phyloP scores from a whole-genome alignment of 2,329 filamentous ascomycete genomes.

The Diaporthe citriasiana region DNA sequence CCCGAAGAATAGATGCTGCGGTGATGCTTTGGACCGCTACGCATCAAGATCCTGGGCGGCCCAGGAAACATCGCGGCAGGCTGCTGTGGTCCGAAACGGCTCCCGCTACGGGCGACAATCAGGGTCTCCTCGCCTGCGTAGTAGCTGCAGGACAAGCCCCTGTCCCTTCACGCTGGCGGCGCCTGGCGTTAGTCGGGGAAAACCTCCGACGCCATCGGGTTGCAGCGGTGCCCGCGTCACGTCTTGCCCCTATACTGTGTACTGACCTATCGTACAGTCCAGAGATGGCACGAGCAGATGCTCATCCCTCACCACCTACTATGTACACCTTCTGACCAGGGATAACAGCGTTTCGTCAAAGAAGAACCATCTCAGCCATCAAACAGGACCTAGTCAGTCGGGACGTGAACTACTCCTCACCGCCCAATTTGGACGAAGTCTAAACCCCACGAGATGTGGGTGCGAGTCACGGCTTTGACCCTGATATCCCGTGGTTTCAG shows the following conservation, averaged over 20 bases:
- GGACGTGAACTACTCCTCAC: conserved; percentile 32
- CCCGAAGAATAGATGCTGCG: conserved; percentile 23
- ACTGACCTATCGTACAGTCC: conserved; percentile 4
- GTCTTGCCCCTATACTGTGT: conserved; percentile 10
- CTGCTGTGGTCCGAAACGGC: conserved; percentile 23
- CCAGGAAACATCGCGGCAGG: conserved; percentile 17
- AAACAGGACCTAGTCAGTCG: conserved; percentile 24
- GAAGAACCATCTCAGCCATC: conserved; percentile 20
- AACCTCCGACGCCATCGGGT: conserved; percentile 19
- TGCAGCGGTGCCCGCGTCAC: conserved; percentile 7
- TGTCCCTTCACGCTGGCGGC: conserved; percentile 9
- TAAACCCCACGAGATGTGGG: conserved; percentile 35
- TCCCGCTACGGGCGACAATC: conserved; percentile 34
- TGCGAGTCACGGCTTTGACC: conserved; percentile 34
- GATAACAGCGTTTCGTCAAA: not conserved
- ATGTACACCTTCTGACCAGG: conserved; percentile 6
- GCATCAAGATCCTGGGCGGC: conserved; percentile 26
- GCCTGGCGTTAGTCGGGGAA: conserved; percentile 26
- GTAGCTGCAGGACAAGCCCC: conserved; percentile 16
- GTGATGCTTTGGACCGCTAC: conserved; percentile 30
- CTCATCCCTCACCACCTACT: conserved; percentile 1
- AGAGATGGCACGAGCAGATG: conserved; percentile 17
- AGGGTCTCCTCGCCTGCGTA: conserved; percentile 31
- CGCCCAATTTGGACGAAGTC: conserved; percentile 34
- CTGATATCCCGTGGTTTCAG: conserved; percentile 28